A percentile compares a stretch with the other conserved stretches of the same genome.
phyloP scores from a whole-genome alignment of 78 protist genomes.

The Mastigamoeba balamuthi region DNA sequence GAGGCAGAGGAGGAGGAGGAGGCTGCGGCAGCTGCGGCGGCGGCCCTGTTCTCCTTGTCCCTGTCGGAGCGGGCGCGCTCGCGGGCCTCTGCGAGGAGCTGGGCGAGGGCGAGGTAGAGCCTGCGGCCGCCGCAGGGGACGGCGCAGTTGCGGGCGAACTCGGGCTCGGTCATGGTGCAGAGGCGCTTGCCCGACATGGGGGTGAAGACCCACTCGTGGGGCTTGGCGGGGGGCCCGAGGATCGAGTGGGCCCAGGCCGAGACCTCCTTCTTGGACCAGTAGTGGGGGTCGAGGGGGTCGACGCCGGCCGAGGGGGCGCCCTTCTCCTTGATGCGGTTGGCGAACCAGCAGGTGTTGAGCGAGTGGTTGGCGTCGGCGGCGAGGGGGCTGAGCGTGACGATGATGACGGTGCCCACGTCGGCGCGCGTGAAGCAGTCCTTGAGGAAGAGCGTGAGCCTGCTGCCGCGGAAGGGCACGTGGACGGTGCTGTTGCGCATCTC shows the following conservation, averaged over 20 bases:
- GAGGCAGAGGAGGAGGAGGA: no score
- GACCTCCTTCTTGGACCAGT: not conserved
- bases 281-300: not conserved
- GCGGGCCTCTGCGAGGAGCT: no score
- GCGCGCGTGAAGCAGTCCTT: not conserved
- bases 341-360: not conserved
- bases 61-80: no score
- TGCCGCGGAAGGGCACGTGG: not conserved
- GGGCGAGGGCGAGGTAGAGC: no score
- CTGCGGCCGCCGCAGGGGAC: not conserved
- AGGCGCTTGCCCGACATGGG: not conserved
- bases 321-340: not conserved
- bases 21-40: no score
- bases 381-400: not conserved
- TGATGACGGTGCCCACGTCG: not conserved
- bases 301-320: not conserved
- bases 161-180: not conserved
- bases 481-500: not conserved
- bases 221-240: not conserved
- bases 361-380: not conserved
- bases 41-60: no score
- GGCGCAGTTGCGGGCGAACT: not conserved
- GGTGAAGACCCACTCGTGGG: not conserved
- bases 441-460: slow-evolving; percentile 1
- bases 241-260: not conserved